A percentile compares a stretch with the other conserved stretches of the same genome.
These are phyloP conservation scores for Aspergillus transmontanensis DNA, from an alignment of 2,329 filamentous ascomycete species.

Conservation along the genomic window DNA sequence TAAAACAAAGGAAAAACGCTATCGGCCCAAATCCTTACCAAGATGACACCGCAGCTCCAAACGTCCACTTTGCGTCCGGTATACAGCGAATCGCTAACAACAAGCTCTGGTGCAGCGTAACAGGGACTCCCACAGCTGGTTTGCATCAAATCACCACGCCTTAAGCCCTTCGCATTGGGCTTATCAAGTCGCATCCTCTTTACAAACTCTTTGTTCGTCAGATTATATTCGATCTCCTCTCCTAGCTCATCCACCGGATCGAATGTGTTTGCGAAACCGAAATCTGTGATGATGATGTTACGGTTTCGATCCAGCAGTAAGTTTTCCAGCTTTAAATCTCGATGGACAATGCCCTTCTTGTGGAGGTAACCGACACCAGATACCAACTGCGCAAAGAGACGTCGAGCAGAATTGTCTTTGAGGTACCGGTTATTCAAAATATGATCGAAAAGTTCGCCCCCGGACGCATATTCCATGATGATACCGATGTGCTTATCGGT, in stretches of 20 bases:
- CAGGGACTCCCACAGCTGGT: constrained; percentile 98
- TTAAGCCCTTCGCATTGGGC: constrained; percentile 70
- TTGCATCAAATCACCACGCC: constrained; percentile 95
- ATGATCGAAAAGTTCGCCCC: constrained; percentile 96
- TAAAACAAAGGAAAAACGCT: not conserved
- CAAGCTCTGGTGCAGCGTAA: constrained; percentile 94
- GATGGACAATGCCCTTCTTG: constrained; percentile 97
- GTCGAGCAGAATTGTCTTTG: constrained; percentile 87
- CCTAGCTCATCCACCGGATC: constrained; percentile 83
- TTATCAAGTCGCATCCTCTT: constrained; percentile 84
- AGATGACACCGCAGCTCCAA: constrained; percentile 97
- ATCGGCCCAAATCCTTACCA: constrained; percentile 65
- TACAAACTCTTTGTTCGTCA: constrained; percentile 85
- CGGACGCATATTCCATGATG: constrained; percentile 96
- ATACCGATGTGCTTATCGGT: constrained; percentile 97
- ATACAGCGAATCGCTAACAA: constrained; percentile 96
- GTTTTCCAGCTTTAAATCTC: constrained; percentile 96
- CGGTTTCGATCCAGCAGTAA: constrained; percentile 90
- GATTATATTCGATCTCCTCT: constrained; percentile 85
- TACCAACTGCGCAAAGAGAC: constrained; percentile 91
- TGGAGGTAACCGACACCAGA: constrained; percentile 97
- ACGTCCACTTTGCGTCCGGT: constrained; percentile 98
- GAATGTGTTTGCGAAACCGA: constrained; percentile 98
- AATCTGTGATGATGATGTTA: constrained; percentile 99
- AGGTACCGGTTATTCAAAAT: constrained; percentile 96